Base-by-base conservation (phyloP, 352 stramenopile species). In the Globisporangium spiculum region DNA sequence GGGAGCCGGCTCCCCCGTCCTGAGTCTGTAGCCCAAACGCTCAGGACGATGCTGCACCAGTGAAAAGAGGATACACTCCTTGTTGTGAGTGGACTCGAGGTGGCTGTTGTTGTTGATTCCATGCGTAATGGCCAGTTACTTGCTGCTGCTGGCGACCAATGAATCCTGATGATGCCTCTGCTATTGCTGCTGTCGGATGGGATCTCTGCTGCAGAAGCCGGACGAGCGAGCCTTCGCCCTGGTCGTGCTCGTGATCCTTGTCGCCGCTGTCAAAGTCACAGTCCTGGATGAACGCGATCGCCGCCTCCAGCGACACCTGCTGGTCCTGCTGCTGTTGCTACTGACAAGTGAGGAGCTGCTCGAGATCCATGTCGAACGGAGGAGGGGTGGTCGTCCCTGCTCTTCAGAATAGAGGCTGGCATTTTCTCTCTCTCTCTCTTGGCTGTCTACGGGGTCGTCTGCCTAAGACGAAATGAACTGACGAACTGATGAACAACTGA, bases 261-360 rank as follows among this genome's bases (percentile, higher is more conserved):
- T 24, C 20, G 36, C 36, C 41, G 38, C 14, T 52, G 32, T 59
- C 62, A 20, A 50, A 22, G 22, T 20, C 44, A 7, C 62, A 67
- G 48, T 30, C 22, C n/a, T 60, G 48, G 5, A 67, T 54, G 52
- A 67, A 67, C 52, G 62, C 62, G 32, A 67, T 52, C 62, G 62
- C 52, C 12, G 62, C 50, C 18, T 67, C 62, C 0, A 67, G 50
- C 22, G 61, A 59, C 48, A 67, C 34, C 32, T 60, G 52, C 52
- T 57, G n/a, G 12, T 55, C 20, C 20, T 55, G 48, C 7, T 55
- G n/a, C n/a, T 48, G 41, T 1, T 16, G 36, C 36, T 48, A 14
- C 41, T 48, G 41, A n/a, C 41, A 4, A 48, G 41, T 14, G 2
- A 48, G 14, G 41, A 48, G 41, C 41, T n/a, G 41, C 3, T 48